Conservation (phyloP, 192 early-diverging fungal species). For the Spizellomyces punctatus region DNA sequence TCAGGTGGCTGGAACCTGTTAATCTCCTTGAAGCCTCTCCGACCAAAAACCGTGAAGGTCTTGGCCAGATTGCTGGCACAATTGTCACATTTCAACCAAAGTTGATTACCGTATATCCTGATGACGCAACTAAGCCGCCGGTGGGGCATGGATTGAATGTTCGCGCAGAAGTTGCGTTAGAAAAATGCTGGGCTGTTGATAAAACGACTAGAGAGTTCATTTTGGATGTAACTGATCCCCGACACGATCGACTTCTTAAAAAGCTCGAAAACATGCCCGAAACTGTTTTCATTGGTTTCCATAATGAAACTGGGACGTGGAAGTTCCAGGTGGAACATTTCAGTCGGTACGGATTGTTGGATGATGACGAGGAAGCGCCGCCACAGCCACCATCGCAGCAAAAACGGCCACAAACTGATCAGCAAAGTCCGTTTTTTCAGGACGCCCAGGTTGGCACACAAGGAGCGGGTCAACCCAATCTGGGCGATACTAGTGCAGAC, state of each 20-base stretch:
- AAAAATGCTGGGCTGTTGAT: constrained; percentile 84
- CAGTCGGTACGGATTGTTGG: constrained; percentile 77
- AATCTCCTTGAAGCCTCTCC: constrained; percentile 69
- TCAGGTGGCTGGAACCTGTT: constrained; percentile 79
- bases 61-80: constrained; percentile 71
- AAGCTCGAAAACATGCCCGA: constrained; percentile 71
- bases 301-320: constrained; percentile 78
- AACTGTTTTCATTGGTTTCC: constrained; percentile 80
- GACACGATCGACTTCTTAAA: constrained; percentile 66
- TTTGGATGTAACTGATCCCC: constrained; percentile 66
- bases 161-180: constrained; percentile 75
- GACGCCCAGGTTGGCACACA: constrained; percentile 23
- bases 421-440: constrained; percentile 26
- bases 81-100: constrained; percentile 77
- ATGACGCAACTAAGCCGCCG: constrained; percentile 75
- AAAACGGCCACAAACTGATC: constrained; percentile 4
- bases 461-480: constrained; percentile 12
- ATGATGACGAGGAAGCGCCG: constrained; percentile 53
- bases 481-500: constrained; percentile 5
- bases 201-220: constrained; percentile 71
- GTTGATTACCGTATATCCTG: constrained; percentile 79
- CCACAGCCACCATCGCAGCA: not conserved
- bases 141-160: constrained; percentile 89
- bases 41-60: constrained; percentile 48
- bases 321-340: constrained; percentile 88